A percentile compares a stretch with the other conserved stretches of the same genome.
Evolutionary conservation across 2,329 filamentous ascomycete genomes (phyloP).

Genomic region (Aspergillus latus): DNA sequence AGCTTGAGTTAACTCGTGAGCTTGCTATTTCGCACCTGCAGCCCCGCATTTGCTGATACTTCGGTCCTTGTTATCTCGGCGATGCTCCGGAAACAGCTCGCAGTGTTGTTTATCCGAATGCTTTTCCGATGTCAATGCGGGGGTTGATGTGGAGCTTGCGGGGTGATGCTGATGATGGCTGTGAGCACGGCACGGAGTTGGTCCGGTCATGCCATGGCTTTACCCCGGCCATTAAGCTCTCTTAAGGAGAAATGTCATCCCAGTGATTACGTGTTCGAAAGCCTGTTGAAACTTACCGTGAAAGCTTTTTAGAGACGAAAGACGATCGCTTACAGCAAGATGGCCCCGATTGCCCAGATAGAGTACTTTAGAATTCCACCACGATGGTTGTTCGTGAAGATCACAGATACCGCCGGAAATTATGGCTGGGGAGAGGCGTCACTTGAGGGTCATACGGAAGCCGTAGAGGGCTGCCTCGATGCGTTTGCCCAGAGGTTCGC

Average conservation of each 20-base stretch:
- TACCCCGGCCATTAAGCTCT: not conserved
- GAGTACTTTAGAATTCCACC: slow-evolving; percentile 76
- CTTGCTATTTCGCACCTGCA: not conserved
- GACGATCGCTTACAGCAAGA: slow-evolving; percentile 29
- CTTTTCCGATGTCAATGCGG: slow-evolving; percentile 6
- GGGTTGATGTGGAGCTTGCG: not conserved
- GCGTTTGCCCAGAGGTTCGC: slow-evolving; percentile 36
- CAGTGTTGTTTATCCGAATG: not conserved
- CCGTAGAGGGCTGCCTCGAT: slow-evolving; percentile 72
- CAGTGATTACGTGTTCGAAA: not conserved
- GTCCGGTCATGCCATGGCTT: not conserved
- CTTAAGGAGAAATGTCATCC: not conserved
- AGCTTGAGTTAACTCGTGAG: not conserved
- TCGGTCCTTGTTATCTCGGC: not conserved
- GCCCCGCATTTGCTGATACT: not conserved
- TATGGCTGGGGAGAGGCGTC: slow-evolving; percentile 75
- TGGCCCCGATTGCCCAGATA: slow-evolving; percentile 65
- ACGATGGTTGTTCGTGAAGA: slow-evolving; percentile 76
- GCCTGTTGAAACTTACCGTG: not conserved
- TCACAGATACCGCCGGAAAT: slow-evolving; percentile 66
- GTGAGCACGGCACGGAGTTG: not conserved
- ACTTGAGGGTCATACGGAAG: slow-evolving; percentile 70
- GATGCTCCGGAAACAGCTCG: not conserved
- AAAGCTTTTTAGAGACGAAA: not conserved
- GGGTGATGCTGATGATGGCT: not conserved